phyloP scores from a whole-genome alignment of 1,284 basidiomycete species.

The Ustilago vetiveriae region DNA sequence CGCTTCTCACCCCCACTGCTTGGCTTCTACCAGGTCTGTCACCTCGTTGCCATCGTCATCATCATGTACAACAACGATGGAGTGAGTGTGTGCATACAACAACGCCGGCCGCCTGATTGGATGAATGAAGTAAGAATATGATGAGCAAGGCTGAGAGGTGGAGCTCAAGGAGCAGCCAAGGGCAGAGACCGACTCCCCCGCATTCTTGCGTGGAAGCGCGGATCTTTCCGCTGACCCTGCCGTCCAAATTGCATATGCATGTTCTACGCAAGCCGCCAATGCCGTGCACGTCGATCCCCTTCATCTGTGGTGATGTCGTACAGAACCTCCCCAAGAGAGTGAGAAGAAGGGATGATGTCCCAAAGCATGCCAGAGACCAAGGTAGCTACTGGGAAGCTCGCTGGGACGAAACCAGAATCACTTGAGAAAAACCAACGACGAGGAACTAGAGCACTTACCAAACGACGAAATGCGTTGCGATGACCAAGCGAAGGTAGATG shows the following conservation, averaged over 20 bases:
- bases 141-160: background rate
- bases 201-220: slow-evolving; percentile 1
- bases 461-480: background rate
- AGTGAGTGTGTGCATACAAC: too few relatives aligned
- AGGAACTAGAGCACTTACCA: background rate
- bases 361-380: background rate
- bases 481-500: background rate
- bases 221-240: slow-evolving; percentile 12
- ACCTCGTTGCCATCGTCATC: background rate
- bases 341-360: too few relatives aligned
- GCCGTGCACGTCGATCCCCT: background rate
- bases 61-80: background rate
- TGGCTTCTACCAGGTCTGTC: background rate
- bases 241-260: background rate
- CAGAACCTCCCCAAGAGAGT: too few relatives aligned
- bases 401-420: too few relatives aligned
- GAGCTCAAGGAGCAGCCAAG: background rate
- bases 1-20: too few relatives aligned
- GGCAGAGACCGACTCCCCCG: slow-evolving; percentile 10
- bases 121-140: background rate
- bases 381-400: too few relatives aligned
- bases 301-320: too few relatives aligned
- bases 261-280: slow-evolving; percentile 1
- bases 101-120: too few relatives aligned
- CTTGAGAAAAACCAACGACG: background rate